These are phyloP conservation scores for Pyrus communis DNA, from an alignment of 306 rosid genomes.

Conservation along the genomic window DNA sequence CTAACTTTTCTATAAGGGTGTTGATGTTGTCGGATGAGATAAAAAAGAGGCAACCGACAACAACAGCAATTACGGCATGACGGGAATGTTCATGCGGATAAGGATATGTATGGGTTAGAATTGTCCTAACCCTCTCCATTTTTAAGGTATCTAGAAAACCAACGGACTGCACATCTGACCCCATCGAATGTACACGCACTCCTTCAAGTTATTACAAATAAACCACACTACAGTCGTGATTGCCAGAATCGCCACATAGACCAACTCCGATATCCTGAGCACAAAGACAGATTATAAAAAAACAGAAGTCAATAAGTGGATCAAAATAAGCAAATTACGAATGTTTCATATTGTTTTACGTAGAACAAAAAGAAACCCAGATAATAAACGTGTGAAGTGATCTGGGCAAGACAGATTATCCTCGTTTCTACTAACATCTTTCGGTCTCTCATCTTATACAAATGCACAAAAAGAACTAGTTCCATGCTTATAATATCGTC, in stretches of 20 bases:
- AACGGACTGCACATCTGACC: slow-evolving; percentile 44
- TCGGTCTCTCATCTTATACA: neutral
- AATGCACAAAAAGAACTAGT: neutral
- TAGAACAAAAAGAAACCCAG: neutral
- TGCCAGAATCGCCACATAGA: slow-evolving; percentile 19
- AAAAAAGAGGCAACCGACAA: slow-evolving; percentile 84
- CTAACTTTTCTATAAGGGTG: slow-evolving; percentile 85
- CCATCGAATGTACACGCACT: slow-evolving; percentile 29
- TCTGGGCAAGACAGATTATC: too few species aligned
- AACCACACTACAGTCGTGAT: slow-evolving; percentile 12
- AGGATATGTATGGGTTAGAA: slow-evolving; percentile 71
- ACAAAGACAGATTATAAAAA: neutral
- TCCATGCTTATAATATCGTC: neutral
- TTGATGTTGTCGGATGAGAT: slow-evolving; percentile 95
- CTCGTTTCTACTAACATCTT: neutral
- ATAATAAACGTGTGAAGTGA: neutral
- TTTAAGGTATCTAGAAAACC: slow-evolving; percentile 66
- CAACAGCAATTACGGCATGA: slow-evolving; percentile 93
- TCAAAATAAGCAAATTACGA: neutral
- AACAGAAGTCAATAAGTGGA: neutral
- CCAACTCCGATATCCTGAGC: slow-evolving; percentile 34
- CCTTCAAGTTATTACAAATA: slow-evolving; percentile 14
- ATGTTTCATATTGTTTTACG: neutral
- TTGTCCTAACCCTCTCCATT: slow-evolving; percentile 93
- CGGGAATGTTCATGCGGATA: slow-evolving; percentile 98